A percentile compares a stretch with the other conserved stretches of the same genome.
These are phyloP conservation scores for Diophrys sp. DNA, from an alignment of 73 alveolate genomes.

Conservation along the genomic window DNA sequence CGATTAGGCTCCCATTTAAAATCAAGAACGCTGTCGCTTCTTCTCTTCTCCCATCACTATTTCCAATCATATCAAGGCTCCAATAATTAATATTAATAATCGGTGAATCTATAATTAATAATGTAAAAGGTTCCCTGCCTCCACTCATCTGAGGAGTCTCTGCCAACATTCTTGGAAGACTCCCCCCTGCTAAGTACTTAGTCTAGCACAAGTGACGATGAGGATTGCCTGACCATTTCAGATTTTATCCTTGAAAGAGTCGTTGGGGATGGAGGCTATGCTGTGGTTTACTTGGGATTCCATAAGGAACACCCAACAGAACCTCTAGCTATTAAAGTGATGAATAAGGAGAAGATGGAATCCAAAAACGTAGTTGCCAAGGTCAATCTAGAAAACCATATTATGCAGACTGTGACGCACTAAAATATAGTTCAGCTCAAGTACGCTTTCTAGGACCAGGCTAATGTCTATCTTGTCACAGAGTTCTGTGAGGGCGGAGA, in stretches of 20 bases:
- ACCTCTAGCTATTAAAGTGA: background rate
- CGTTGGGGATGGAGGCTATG: background rate
- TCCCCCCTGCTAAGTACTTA: too few species aligned
- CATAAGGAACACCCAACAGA: background rate
- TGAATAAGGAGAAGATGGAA: background rate
- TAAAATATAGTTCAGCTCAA: background rate
- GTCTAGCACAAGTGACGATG: background rate
- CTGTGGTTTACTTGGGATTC: background rate
- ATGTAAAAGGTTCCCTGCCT: too few species aligned
- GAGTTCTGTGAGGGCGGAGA: conserved; percentile 52
- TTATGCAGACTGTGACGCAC: background rate
- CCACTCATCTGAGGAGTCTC: too few species aligned
- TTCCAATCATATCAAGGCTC: background rate
- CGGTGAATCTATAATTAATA: too few species aligned
- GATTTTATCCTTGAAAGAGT: background rate
- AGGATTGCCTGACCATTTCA: background rate
- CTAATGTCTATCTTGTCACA: background rate
- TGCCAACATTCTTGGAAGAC: too few species aligned
- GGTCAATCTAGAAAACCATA: background rate
- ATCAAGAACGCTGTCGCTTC: background rate
- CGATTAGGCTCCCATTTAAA: background rate
- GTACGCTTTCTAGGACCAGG: background rate
- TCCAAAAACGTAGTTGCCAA: background rate
- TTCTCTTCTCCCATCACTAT: background rate
- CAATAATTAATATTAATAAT: too few species aligned